Conservation (phyloP, 2,329 filamentous ascomycete genomes). For the Chrysosporium keratinophilum region DNA sequence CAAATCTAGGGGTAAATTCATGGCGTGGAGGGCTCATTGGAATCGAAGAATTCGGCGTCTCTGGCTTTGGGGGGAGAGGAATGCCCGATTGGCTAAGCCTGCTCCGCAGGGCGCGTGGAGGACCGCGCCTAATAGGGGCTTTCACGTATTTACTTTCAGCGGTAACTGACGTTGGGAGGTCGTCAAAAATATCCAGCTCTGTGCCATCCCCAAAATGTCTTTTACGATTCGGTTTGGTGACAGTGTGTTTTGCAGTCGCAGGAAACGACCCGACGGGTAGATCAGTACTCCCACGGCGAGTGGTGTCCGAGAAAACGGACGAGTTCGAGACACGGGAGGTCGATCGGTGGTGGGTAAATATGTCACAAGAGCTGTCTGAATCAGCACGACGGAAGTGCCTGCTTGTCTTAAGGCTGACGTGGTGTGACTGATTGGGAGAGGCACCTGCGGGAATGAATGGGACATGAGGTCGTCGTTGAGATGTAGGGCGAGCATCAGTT, state of each 20-base stretch:
- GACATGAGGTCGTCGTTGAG: slow-evolving; percentile 49
- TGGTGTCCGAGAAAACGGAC: slow-evolving; percentile 38
- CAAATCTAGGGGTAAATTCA: slow-evolving; percentile 51
- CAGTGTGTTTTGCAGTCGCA: slow-evolving; percentile 54
- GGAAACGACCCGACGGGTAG: slow-evolving; percentile 42
- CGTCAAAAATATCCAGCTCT: slow-evolving; percentile 88
- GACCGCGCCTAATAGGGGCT: slow-evolving; percentile 59
- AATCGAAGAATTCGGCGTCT: slow-evolving; percentile 31
- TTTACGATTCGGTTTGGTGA: slow-evolving; percentile 60
- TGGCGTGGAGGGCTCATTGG: slow-evolving; percentile 44
- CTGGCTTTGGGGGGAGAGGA: slow-evolving; percentile 21
- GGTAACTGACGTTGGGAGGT: slow-evolving; percentile 76
- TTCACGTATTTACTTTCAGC: slow-evolving; percentile 75
- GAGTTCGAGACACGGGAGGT: slow-evolving; percentile 32
- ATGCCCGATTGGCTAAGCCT: slow-evolving; percentile 38
- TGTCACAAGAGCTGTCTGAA: slow-evolving; percentile 57
- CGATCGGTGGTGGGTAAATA: slow-evolving; percentile 34
- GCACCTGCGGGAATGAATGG: slow-evolving; percentile 73
- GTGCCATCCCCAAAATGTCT: slow-evolving; percentile 82
- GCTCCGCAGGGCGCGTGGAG: slow-evolving; percentile 51
- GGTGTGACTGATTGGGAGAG: slow-evolving; percentile 64
- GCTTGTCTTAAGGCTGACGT: slow-evolving; percentile 60
- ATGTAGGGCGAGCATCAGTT: slow-evolving; percentile 28
- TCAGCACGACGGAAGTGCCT: slow-evolving; percentile 70
- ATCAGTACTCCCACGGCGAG: slow-evolving; percentile 38